These are phyloP conservation scores for Debaryomyces singareniensis DNA, from an alignment of 1,139 yeast genomes.

Conservation along the genomic window DNA sequence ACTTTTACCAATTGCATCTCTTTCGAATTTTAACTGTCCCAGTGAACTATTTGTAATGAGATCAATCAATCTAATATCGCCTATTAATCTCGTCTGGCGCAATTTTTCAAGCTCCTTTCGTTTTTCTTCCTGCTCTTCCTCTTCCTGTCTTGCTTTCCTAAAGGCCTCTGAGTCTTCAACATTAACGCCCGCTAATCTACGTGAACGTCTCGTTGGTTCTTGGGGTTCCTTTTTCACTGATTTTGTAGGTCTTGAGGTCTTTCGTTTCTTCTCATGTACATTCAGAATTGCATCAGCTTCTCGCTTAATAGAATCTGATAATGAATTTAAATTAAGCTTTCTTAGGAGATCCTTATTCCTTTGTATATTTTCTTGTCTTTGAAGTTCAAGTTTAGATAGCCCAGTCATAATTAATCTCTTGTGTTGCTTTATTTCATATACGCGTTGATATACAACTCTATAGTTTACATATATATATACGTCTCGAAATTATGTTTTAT, in stretches of 20 bases:
- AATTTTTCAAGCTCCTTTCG: conserved; percentile 45
- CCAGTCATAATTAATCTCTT: conserved; percentile 15
- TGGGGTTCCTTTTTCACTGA: conserved; percentile 19
- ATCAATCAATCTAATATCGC: conserved; percentile 57
- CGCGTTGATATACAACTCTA: too few species aligned
- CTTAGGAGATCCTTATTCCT: conserved; percentile 35
- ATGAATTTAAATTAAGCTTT: conserved; percentile 30
- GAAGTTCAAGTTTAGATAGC: conserved; percentile 61
- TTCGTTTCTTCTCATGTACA: conserved; percentile 13
- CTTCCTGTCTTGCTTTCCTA: conserved; percentile 25
- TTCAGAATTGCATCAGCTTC: conserved; percentile 16
- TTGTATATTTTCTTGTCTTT: conserved; percentile 50
- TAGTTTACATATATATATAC: too few species aligned
- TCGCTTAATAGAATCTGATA: conserved; percentile 22
- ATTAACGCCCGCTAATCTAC: conserved; percentile 60
- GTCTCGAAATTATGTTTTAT: too few species aligned
- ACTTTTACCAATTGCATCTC: conserved; percentile 16
- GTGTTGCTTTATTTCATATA: too few species aligned
- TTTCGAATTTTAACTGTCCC: conserved; percentile 29
- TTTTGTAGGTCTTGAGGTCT: conserved; percentile 10
- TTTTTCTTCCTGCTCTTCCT: conserved; percentile 29
- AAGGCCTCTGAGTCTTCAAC: conserved; percentile 36
- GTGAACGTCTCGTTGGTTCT: conserved; percentile 54
- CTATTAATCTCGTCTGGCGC: conserved; percentile 50
- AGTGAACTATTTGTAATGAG: conserved; percentile 38